phyloP scores from a whole-genome alignment of 805 yeast genomes.

The Yarrowia sp. region DNA sequence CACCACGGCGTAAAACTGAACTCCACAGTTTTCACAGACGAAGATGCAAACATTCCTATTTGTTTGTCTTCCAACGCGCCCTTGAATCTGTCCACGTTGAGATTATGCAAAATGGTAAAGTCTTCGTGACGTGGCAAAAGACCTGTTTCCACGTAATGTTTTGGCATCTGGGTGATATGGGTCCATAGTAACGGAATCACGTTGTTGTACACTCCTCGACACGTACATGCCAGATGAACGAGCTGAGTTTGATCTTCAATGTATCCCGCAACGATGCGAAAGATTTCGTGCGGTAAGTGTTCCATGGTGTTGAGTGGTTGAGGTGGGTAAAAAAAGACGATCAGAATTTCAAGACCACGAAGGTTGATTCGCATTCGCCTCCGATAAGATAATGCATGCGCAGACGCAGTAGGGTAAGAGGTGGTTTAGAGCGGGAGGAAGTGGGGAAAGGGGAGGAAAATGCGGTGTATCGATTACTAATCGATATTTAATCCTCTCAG shows the following conservation, averaged over 20 bases:
- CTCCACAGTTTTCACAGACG: not conserved
- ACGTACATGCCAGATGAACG: not conserved
- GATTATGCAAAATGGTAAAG: not conserved
- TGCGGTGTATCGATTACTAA: too few species aligned
- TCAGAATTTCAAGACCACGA: too few species aligned
- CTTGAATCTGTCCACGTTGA: not conserved
- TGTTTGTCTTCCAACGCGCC: not conserved
- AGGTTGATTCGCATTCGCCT: not conserved
- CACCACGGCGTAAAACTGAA: constrained; percentile 13
- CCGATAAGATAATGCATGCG: constrained; percentile 8
- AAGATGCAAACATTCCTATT: not conserved
- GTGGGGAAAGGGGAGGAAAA: too few species aligned
- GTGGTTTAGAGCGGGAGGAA: not conserved
- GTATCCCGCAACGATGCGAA: not conserved
- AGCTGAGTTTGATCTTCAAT: not conserved
- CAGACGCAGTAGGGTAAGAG: not conserved
- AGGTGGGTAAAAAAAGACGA: too few species aligned
- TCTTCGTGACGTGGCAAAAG: not conserved
- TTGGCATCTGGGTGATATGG: constrained; percentile 9
- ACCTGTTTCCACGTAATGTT: not conserved
- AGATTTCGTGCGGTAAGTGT: not conserved
- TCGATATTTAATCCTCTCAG: too few species aligned
- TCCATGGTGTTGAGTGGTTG: not conserved
- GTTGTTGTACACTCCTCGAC: not conserved
- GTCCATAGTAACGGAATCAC: constrained; percentile 1